Conservation (phyloP, 1,284 basidiomycete species). For the Irpex sp. region DNA sequence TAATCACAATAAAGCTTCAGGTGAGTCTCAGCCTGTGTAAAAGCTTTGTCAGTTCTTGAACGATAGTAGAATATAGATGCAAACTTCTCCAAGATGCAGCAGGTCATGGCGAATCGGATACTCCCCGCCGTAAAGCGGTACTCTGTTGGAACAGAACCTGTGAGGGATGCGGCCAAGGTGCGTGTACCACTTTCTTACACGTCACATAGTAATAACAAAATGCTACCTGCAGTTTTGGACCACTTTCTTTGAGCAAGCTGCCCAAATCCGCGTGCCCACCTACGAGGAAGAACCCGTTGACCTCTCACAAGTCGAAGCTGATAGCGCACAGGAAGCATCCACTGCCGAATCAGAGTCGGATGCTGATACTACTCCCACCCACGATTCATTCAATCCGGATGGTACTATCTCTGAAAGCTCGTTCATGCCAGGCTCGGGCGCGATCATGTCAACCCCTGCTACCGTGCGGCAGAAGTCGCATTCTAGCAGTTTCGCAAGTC, state of each 20-base stretch:
- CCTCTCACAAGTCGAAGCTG: conserved; percentile 27
- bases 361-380: conserved; percentile 14
- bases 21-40: conserved; percentile 31
- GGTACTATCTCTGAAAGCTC: conserved; percentile 55
- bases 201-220: background rate
- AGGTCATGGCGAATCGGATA: conserved; percentile 78
- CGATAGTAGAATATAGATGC: conserved; percentile 81
- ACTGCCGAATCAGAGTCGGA: conserved; percentile 7
- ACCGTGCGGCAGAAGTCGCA: conserved; percentile 33
- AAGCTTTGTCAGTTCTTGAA: conserved; percentile 1
- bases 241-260: conserved; percentile 91
- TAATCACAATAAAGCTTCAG: conserved; percentile 87
- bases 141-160: conserved; percentile 82
- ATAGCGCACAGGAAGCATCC: conserved; percentile 13
- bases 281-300: conserved; percentile 62
- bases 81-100: conserved; percentile 88
- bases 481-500: conserved; percentile 36
- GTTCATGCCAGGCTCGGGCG: conserved; percentile 63
- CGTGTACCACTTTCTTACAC: conserved; percentile 17
- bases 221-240: conserved; percentile 75
- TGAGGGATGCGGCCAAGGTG: conserved; percentile 85
- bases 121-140: conserved; percentile 88
- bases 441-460: conserved; percentile 76
- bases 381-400: conserved; percentile 28
- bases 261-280: conserved; percentile 78